Percentiles rank a stretch among this genome's conserved stretches.
These are phyloP conservation scores for Salix udensis DNA, from an alignment of 345 rosid genomes.

Conservation along the genomic window DNA sequence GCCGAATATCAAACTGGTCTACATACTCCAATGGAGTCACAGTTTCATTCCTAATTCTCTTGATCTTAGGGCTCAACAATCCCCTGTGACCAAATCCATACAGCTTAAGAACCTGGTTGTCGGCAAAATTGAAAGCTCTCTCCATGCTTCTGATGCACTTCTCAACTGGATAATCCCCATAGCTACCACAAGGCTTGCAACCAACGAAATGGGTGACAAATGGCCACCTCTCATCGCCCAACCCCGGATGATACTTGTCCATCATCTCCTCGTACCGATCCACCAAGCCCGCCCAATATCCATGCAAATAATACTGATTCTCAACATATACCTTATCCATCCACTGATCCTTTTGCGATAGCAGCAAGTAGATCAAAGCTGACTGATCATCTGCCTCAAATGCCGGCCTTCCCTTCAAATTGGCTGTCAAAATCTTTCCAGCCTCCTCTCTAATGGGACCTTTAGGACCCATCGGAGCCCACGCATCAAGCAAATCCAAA, in stretches of 20 bases:
- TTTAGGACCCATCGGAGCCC: constrained; percentile 98
- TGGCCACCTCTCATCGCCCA: constrained; percentile 97
- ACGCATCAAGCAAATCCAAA: constrained; percentile 82
- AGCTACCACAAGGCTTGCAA: constrained; percentile 95
- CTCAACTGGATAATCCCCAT: constrained; percentile 91
- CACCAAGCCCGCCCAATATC: constrained; percentile 90
- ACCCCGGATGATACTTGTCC: constrained; percentile 87
- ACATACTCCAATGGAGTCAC: constrained; percentile 60
- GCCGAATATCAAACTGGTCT: constrained; percentile 75
- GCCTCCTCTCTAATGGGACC: constrained; percentile 85
- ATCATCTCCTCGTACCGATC: constrained; percentile 94
- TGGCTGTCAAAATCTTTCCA: constrained; percentile 75
- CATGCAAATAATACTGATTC: constrained; percentile 88
- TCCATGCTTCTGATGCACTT: constrained; percentile 87
- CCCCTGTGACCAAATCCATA: constrained; percentile 92
- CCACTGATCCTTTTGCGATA: constrained; percentile 78
- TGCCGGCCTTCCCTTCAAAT: constrained; percentile 80
- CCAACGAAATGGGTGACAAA: constrained; percentile 93
- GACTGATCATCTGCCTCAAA: constrained; percentile 97
- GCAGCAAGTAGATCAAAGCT: constrained; percentile 77
- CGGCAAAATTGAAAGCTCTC: constrained; percentile 90
- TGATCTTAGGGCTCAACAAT: constrained; percentile 86
- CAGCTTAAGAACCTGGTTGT: constrained; percentile 82
- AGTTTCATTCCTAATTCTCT: constrained; percentile 83
- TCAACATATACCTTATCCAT: constrained; percentile 82